Percentiles rank a stretch among this genome's conserved stretches.
These are phyloP conservation scores for Phytopythium mirpurense DNA, from an alignment of 352 stramenopile species.

Conservation along the genomic window DNA sequence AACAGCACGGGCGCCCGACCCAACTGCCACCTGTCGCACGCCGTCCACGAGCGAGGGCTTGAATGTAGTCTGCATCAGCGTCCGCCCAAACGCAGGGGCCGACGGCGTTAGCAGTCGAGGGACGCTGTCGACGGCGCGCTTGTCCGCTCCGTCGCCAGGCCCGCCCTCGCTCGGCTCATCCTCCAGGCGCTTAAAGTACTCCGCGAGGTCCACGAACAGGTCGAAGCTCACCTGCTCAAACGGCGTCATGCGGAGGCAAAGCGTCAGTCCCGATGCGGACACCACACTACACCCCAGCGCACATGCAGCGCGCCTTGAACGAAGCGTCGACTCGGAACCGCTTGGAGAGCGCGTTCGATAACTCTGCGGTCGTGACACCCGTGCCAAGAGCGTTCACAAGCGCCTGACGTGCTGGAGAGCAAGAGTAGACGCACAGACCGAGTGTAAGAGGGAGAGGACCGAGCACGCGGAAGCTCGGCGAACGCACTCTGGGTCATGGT, in stretches of 20 bases:
- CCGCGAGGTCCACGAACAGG: conserved; percentile 46
- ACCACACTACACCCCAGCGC: background rate
- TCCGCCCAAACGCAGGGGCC: no score
- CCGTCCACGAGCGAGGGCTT: background rate
- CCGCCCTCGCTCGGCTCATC: conserved; percentile 7
- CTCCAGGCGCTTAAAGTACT: conserved; percentile 22
- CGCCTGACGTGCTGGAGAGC: conserved; percentile 39
- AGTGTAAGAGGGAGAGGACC: background rate
- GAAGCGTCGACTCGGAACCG: conserved; percentile 25
- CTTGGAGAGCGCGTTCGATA: conserved; percentile 24
- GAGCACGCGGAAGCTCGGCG: background rate
- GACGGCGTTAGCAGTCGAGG: background rate
- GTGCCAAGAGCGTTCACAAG: conserved; percentile 58
- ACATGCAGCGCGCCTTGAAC: conserved; percentile 24
- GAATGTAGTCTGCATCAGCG: no score
- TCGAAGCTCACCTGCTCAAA: conserved; percentile 53
- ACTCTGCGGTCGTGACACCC: conserved; percentile 36
- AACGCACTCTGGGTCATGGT: conserved; percentile 46
- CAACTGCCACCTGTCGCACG: background rate
- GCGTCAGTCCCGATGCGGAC: background rate
- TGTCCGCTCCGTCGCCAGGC: conserved; percentile 3
- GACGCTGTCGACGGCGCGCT: background rate
- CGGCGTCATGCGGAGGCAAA: background rate
- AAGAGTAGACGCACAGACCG: background rate
- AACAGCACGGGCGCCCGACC: background rate